These are phyloP conservation scores for Fabrea salina DNA, from an alignment of 169 alveolate genomes.

Conservation along the genomic window DNA sequence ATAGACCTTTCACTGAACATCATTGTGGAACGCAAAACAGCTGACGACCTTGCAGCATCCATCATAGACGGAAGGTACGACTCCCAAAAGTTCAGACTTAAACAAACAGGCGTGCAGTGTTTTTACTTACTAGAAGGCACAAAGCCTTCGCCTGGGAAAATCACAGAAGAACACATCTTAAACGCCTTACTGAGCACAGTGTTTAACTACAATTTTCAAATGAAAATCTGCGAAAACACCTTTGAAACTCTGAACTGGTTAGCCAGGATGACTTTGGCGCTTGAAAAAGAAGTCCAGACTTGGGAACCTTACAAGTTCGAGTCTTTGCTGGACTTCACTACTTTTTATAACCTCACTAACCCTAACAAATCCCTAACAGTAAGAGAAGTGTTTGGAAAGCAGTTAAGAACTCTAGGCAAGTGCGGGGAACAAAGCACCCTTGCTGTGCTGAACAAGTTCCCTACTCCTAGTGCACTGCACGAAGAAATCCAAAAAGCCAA, in stretches of 20 bases:
- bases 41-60: constrained; percentile 62
- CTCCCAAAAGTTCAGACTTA: constrained; percentile 52
- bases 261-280: constrained; percentile 4
- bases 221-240: constrained; percentile 14
- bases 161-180: constrained; percentile 27
- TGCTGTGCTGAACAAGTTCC: constrained; percentile 36
- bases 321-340: constrained; percentile 32
- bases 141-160: background rate
- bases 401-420: constrained; percentile 43
- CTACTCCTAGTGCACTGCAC: constrained; percentile 50
- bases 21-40: constrained; percentile 61
- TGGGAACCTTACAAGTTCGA: background rate
- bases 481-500: constrained; percentile 33
- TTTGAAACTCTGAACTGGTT: constrained; percentile 56
- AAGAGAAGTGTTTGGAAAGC: constrained; percentile 34
- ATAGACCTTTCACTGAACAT: constrained; percentile 40
- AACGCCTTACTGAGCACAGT: constrained; percentile 52
- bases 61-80: constrained; percentile 62
- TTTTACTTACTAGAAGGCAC: constrained; percentile 64
- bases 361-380: constrained; percentile 41
- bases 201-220: constrained; percentile 44
- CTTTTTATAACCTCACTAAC: constrained; percentile 33
- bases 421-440: constrained; percentile 47
- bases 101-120: constrained; percentile 40
- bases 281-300: background rate